phyloP scores from a whole-genome alignment of 2,329 filamentous ascomycete genomes.

The Cadophora sp. region DNA sequence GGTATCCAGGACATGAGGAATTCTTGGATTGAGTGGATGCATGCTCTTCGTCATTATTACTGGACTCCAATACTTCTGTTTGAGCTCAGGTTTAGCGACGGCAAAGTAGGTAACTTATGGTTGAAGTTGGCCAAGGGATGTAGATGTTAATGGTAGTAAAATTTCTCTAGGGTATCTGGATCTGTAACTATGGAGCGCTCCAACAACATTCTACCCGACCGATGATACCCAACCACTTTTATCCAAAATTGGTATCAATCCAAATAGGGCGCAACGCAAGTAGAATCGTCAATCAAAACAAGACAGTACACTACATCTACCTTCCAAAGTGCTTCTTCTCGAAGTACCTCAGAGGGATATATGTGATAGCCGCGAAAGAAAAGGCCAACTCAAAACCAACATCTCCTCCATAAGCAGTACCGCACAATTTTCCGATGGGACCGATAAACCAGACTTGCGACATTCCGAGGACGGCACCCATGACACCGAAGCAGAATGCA shows the following conservation, averaged over 20 bases:
- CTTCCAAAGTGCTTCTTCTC: conserved; percentile 51
- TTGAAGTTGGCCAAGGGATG: too few relatives aligned
- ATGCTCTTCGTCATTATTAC: too few relatives aligned
- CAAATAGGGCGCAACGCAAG: background rate
- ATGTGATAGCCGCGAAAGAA: conserved; percentile 60
- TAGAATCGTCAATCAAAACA: background rate
- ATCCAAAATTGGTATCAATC: background rate
- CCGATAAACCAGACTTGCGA: conserved; percentile 73
- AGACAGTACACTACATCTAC: conserved; percentile 35
- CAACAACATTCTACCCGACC: background rate
- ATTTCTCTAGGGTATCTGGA: conserved; percentile 9
- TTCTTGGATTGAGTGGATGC: too few relatives aligned
- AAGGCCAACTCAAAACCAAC: conserved; percentile 72
- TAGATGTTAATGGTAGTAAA: background rate
- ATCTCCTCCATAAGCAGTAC: conserved; percentile 54
- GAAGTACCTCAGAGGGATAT: conserved; percentile 51
- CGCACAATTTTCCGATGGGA: conserved; percentile 61
- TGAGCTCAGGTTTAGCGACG: too few relatives aligned
- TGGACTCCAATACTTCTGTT: too few relatives aligned
- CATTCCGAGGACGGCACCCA: conserved; percentile 74
- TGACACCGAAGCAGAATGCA: conserved; percentile 68
- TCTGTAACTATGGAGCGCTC: background rate
- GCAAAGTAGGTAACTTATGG: too few relatives aligned
- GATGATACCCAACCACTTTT: background rate
- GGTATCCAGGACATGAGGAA: too few relatives aligned